These are phyloP conservation scores for Alliaria petiolata DNA, from an alignment of 345 rosid genomes.

Conservation along the genomic window DNA sequence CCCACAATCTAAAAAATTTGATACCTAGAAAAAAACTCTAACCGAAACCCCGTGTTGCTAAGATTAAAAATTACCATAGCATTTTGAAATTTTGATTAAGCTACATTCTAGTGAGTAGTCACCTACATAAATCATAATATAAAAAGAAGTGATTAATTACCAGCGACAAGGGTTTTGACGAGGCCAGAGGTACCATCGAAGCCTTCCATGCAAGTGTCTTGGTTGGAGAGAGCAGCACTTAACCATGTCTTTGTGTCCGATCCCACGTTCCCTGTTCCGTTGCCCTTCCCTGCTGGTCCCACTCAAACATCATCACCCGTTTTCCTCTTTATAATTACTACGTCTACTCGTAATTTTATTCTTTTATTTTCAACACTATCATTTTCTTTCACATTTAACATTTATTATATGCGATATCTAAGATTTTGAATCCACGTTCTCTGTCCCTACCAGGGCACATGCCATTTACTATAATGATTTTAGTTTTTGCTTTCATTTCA, in stretches of 20 bases:
- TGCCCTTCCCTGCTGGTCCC: constrained; percentile 49
- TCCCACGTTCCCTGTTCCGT: constrained; percentile 67
- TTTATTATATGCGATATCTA: not conserved
- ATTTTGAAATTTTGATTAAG: too few species aligned
- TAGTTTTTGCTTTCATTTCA: constrained; percentile 9
- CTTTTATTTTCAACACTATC: constrained; percentile 25
- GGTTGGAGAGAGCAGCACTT: constrained; percentile 77
- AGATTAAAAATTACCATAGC: too few species aligned
- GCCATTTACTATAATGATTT: constrained; percentile 18
- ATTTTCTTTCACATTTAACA: constrained; percentile 21
- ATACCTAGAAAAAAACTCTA: too few species aligned
- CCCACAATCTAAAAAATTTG: too few species aligned
- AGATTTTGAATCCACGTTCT: constrained; percentile 15
- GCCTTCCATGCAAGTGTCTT: constrained; percentile 87
- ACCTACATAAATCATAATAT: too few species aligned
- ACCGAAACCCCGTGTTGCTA: too few species aligned
- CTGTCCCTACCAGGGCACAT: constrained; percentile 27
- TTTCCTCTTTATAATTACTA: too few species aligned
- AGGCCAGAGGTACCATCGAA: constrained; percentile 55
- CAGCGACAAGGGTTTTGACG: constrained; percentile 45
- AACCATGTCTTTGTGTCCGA: constrained; percentile 75
- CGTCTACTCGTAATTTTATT: not conserved
- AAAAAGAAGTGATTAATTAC: too few species aligned
- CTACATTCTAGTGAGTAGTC: too few species aligned
- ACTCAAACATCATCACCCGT: too few species aligned